These are phyloP conservation scores for Inonotus obliquus DNA, from an alignment of 1,284 basidiomycete species.

Conservation along the genomic window DNA sequence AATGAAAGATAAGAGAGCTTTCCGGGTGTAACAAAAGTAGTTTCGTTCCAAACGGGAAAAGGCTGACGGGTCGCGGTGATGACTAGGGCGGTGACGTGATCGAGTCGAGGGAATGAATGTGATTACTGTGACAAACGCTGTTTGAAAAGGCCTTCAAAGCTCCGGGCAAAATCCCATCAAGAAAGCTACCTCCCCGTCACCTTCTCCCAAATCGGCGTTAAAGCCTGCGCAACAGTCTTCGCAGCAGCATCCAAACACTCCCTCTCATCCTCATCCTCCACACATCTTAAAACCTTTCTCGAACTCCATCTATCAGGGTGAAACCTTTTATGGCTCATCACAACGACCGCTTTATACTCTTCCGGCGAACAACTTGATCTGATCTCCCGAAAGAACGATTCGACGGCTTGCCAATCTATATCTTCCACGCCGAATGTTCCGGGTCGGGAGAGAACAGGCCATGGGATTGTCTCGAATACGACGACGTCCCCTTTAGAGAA, in stretches of 20 bases:
- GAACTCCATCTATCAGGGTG: constrained; percentile 65
- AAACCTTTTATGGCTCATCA: constrained; percentile 64
- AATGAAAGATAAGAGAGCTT: too few species aligned
- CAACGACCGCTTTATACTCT: constrained; percentile 51
- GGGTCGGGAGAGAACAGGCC: constrained; percentile 61
- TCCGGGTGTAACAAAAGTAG: too few species aligned
- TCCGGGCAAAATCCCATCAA: background rate
- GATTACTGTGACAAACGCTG: background rate
- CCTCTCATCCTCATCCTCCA: constrained; percentile 47
- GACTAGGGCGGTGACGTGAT: too few species aligned
- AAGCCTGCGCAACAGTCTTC: constrained; percentile 55
- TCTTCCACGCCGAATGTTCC: constrained; percentile 50
- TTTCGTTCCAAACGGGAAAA: too few species aligned
- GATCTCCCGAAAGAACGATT: constrained; percentile 55
- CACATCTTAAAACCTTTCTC: constrained; percentile 45
- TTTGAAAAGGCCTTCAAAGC: background rate
- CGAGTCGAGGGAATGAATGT: background rate
- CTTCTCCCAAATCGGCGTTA: constrained; percentile 55
- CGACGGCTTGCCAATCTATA: constrained; percentile 63
- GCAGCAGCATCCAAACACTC: constrained; percentile 54
- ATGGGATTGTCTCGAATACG: constrained; percentile 57
- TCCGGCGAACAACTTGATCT: constrained; percentile 37
- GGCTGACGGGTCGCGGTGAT: too few species aligned
- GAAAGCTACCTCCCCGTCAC: constrained; percentile 24
- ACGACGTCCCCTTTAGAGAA: constrained; percentile 49